Base-by-base conservation (phyloP, 768 basidiomycete genomes). In the Panaeolus cyanescens region DNA sequence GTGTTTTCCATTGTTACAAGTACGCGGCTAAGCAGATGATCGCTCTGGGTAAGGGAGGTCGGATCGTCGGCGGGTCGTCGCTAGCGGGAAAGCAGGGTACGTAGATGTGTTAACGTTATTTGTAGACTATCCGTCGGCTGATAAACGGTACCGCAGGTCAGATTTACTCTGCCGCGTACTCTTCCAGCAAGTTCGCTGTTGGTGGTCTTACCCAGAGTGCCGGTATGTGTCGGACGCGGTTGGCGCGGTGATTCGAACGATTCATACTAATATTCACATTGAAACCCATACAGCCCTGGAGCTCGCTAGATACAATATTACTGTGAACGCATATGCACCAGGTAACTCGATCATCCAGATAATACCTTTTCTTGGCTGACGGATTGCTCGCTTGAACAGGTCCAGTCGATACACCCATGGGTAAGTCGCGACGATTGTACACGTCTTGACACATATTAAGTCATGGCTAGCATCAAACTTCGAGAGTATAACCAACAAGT, bases 1-100 rank as follows among this genome's bases (percentile, higher is more conserved):
- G 85, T 33, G 73, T 80, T 0, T 88, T 84, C 73, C 78, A 85
- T 61, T 87, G 85, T 66, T 89, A 88, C 40, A 85, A 87, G 54
- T 78, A 88, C 61, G 88, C 86, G 3, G 87, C 84, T 25, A 77
- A 74, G 55, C 81, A 83, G 64, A 90, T 90, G 89, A 68, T 72
- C 33, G 78, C 86, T 7, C 83, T 85, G 71, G 79, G 80, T 0
- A 73, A 72, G 1, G 80, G 85, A 13, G 85, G 87, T 3, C 76
- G 82, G 15, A 84, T 89, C 62, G 80, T 88, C 30, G 82, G 78
- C 8, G 74, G 76, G 0, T 67, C 67, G 5, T 80, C 77, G 0
- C 10, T 67, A 0, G 63, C 68, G 1, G 78, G 74, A 39, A 74
- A 74, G 56, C 67, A 64, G 65, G 75, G 70, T 72, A 40, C 32